Percentiles rank a stretch among this genome's conserved stretches.
phyloP scores from a whole-genome alignment of 257 asterid genomes.

The Fraxinus excelsior region DNA sequence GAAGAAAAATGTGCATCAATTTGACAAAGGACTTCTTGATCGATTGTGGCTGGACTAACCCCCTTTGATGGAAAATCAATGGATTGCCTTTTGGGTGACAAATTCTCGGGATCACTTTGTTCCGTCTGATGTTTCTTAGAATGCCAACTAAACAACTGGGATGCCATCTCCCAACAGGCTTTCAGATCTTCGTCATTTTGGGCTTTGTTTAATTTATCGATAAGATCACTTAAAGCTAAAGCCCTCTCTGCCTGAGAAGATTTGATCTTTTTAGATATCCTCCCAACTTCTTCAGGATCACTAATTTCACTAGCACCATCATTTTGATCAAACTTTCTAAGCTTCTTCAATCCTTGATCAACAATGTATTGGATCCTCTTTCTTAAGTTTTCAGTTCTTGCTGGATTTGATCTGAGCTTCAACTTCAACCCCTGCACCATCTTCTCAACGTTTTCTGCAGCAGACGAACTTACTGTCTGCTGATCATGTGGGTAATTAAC shows the following conservation, averaged over 20 bases:
- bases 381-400: conserved; percentile 59
- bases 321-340: conserved; percentile 39
- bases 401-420: conserved; percentile 64
- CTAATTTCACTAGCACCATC: conserved; percentile 39
- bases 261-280: conserved; percentile 53
- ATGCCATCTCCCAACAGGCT: conserved; percentile 60
- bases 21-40: conserved; percentile 50
- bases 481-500: conserved; percentile 44
- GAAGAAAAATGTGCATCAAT: conserved; percentile 62
- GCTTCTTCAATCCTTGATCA: conserved; percentile 66
- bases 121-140: conserved; percentile 28
- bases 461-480: conserved; percentile 27
- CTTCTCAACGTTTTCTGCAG: conserved; percentile 38
- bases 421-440: conserved; percentile 47
- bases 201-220: conserved; percentile 72
- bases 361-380: conserved; percentile 73
- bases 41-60: conserved; percentile 46
- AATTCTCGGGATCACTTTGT: conserved; percentile 25
- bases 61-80: conserved; percentile 50
- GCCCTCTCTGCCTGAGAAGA: conserved; percentile 48
- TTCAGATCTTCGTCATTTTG: conserved; percentile 74
- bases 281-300: conserved; percentile 51
- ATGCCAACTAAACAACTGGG: conserved; percentile 46
- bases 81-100: conserved; percentile 18
- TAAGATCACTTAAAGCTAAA: conserved; percentile 51